Evolutionary conservation across 129 eudicot species (phyloP), one percentile per base, ranked within the genome.

Genomic region (Oenanthe sinensis): DNA sequence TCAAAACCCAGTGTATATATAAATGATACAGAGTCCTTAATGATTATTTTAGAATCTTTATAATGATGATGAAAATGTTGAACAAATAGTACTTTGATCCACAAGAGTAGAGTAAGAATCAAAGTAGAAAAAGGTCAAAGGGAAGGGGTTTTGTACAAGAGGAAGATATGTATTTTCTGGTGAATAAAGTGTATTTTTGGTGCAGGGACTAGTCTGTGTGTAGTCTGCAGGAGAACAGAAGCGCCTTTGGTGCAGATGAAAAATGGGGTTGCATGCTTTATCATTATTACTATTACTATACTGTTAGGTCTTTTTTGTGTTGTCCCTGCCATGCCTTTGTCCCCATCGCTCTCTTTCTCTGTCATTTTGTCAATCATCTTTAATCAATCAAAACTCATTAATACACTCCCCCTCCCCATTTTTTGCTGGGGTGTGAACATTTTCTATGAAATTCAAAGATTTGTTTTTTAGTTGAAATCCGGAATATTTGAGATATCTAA

Each of bases 191-290:
- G 28, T 54, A 1, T 2, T 6, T 54, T 19, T 9, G 63, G 33
- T 58, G 67, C 67, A 58, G 67, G 33, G 67, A 58, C 14, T 58
- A 58, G 67, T 54, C 28, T 71, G 47, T 71, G 1, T 71, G 1
- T 8, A 52, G 69, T 6, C 12, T 8, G 62, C n/a, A 8, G 37
- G n/a, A 43, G 70, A 39, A 52, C 48, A 37, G 33, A 45, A 49
- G 79, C 43, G 37, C 43, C 28, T 33, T 26, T 45, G 16, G 55
- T 14, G 28, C 54, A 39, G 52, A n/a, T 26, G 16, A 75, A 45
- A 73, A 42, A 73, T 33, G 76, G 50, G 44, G 55, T 60, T 60
- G 68, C 68, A 60, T 60, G 68, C 68, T 60, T 60, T 60, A n/a
- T 58, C n/a, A 58, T 58, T 11, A 20, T n/a, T 43, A 9, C 28